phyloP scores from a whole-genome alignment of 805 yeast species.

The Pichia insulana region DNA sequence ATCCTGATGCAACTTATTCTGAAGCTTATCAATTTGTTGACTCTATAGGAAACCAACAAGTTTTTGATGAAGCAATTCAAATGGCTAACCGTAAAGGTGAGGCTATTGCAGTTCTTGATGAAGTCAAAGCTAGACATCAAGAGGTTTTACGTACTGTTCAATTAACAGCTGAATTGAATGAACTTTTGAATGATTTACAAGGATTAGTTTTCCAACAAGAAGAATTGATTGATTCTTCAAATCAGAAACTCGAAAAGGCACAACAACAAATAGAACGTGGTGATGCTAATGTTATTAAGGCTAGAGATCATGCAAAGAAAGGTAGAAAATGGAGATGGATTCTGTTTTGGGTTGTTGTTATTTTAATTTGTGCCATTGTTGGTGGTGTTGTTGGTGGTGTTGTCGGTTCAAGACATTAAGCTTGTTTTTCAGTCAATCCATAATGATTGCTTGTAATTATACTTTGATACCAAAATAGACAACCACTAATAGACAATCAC shows the following conservation, averaged over 20 bases:
- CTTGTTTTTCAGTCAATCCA: background rate
- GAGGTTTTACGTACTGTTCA: conserved; percentile 91
- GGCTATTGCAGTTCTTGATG: conserved; percentile 89
- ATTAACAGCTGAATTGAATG: conserved; percentile 92
- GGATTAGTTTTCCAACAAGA: conserved; percentile 94
- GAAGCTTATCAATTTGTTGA: conserved; percentile 82
- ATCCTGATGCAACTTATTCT: conserved; percentile 74
- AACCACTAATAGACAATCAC: background rate
- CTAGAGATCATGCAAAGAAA: conserved; percentile 77
- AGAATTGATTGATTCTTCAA: conserved; percentile 72
- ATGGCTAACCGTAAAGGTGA: conserved; percentile 87
- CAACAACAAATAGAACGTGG: conserved; percentile 91
- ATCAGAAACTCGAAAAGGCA: conserved; percentile 72
- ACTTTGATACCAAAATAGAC: background rate
- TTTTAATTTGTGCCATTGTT: conserved; percentile 55
- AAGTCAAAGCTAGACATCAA: conserved; percentile 92
- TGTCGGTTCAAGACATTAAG: conserved; percentile 25
- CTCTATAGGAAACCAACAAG: conserved; percentile 80
- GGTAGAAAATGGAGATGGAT: conserved; percentile 89
- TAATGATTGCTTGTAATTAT: too few species aligned
- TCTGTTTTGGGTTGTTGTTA: conserved; percentile 58
- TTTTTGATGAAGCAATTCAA: conserved; percentile 86
- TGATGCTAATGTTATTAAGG: conserved; percentile 86
- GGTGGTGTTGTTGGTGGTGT: conserved; percentile 61
- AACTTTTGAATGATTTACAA: conserved; percentile 93